Conservation (phyloP, 176 grass and related monocot genomes). For the Stipa capillata region DNA sequence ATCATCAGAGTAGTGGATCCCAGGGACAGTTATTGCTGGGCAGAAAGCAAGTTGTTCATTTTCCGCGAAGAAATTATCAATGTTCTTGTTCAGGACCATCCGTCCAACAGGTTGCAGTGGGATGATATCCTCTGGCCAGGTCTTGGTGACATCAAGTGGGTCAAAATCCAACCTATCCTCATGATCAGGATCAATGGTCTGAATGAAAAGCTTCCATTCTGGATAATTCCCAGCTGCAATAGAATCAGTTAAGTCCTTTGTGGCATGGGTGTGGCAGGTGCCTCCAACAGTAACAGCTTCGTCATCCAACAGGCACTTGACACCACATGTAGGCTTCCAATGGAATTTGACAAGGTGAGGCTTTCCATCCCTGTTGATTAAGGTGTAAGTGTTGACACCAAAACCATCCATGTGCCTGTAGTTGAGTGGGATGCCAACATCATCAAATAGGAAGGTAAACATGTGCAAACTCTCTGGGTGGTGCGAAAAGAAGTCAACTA, state of each 20-base stretch:
- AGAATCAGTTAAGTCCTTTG: slow-evolving; percentile 76
- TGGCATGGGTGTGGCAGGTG: slow-evolving; percentile 76
- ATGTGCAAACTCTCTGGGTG: slow-evolving; percentile 91
- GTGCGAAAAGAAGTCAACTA: slow-evolving; percentile 89
- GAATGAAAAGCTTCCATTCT: slow-evolving; percentile 82
- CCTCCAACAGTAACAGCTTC: slow-evolving; percentile 75
- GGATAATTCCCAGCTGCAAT: slow-evolving; percentile 73
- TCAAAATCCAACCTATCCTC: slow-evolving; percentile 82
- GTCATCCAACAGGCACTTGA: slow-evolving; percentile 75
- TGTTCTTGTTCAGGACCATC: slow-evolving; percentile 90
- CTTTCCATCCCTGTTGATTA: slow-evolving; percentile 67
- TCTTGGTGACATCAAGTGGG: slow-evolving; percentile 86
- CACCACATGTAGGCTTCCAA: slow-evolving; percentile 84
- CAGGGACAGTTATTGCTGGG: slow-evolving; percentile 77
- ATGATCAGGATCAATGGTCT: slow-evolving; percentile 61
- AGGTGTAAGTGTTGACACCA: slow-evolving; percentile 83
- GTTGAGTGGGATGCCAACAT: slow-evolving; percentile 78
- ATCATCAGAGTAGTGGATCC: slow-evolving; percentile 89
- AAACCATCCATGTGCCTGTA: slow-evolving; percentile 94
- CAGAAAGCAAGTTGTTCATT: slow-evolving; percentile 90
- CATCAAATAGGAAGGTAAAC: slow-evolving; percentile 89
- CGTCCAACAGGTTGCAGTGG: slow-evolving; percentile 75
- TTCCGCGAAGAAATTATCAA: slow-evolving; percentile 77
- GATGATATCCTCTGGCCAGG: slow-evolving; percentile 79
- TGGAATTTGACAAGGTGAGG: slow-evolving; percentile 82